These are phyloP conservation scores for Pseudogymnoascus pannorum DNA, from an alignment of 2,329 filamentous ascomycete genomes.

Conservation along the genomic window DNA sequence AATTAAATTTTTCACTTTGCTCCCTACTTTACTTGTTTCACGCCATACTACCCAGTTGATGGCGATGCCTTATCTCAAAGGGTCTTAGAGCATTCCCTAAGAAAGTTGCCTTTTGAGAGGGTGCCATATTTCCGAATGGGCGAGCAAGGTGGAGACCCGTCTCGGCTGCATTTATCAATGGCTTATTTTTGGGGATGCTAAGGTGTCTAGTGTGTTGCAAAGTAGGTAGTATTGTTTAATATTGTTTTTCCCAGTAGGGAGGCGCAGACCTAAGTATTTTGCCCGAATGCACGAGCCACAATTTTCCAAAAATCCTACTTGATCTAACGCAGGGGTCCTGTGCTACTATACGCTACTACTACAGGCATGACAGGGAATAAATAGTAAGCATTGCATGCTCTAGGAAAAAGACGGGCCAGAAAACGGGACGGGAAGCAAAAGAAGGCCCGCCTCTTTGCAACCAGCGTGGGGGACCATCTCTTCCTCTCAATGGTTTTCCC, in stretches of 20 bases:
- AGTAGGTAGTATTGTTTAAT: neutral
- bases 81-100: neutral
- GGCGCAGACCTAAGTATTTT: neutral
- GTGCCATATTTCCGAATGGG: neutral
- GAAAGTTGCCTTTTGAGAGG: neutral
- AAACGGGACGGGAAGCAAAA: neutral
- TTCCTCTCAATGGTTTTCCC: neutral
- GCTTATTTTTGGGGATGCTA: neutral
- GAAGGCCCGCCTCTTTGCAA: neutral
- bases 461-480: neutral
- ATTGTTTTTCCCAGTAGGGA: neutral
- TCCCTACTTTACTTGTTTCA: constrained; percentile 7
- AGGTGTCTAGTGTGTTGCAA: neutral
- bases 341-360: neutral
- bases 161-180: neutral
- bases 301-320: neutral
- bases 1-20: neutral
- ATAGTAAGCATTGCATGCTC: neutral
- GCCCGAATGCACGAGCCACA: constrained; percentile 1
- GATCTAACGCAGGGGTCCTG: neutral
- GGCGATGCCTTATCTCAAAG: constrained; percentile 1
- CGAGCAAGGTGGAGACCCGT: neutral
- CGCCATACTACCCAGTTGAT: constrained; percentile 1
- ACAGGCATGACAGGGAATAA: neutral
- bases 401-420: neutral